Percentiles rank a stretch among this genome's conserved stretches.
Conservation (phyloP, 805 yeast species). For the Metschnikowia kofuensis region DNA sequence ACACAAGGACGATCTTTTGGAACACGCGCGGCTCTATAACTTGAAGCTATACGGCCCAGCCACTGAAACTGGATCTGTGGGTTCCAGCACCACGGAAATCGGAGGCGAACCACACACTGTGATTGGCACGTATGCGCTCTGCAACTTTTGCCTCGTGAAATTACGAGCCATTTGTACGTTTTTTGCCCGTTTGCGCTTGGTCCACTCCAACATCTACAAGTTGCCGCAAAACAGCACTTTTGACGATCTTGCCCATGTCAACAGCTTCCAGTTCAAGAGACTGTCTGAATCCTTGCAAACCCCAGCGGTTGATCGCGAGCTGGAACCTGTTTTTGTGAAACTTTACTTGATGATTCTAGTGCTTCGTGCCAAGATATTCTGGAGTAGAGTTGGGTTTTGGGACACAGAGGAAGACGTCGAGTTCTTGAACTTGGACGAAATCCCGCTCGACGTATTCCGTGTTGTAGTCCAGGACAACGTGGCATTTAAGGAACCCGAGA, state of each 20-base stretch:
- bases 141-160: conserved; percentile 77
- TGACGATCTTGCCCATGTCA: conserved; percentile 25
- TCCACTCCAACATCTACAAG: conserved; percentile 56
- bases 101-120: conserved; percentile 25
- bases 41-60: conserved; percentile 47
- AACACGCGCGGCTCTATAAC: conserved; percentile 74
- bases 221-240: conserved; percentile 34
- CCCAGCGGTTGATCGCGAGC: conserved; percentile 15
- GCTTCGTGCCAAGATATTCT: conserved; percentile 71
- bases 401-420: conserved; percentile 43
- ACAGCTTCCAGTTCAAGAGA: conserved; percentile 29
- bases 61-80: conserved; percentile 8
- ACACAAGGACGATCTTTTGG: conserved; percentile 60
- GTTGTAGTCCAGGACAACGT: conserved; percentile 15
- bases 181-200: conserved; percentile 68
- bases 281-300: conserved; percentile 8
- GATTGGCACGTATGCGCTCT: conserved; percentile 58
- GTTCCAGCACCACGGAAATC: conserved; percentile 13
- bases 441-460: conserved; percentile 11
- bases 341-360: conserved; percentile 53
- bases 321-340: conserved; percentile 37
- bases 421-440: conserved; percentile 18
- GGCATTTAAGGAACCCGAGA: conserved; percentile 10
- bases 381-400: conserved; percentile 84
- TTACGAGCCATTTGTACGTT: conserved; percentile 81